Conservation (phyloP, 805 yeast genomes). For the Sugiyamaella chiloensis region DNA sequence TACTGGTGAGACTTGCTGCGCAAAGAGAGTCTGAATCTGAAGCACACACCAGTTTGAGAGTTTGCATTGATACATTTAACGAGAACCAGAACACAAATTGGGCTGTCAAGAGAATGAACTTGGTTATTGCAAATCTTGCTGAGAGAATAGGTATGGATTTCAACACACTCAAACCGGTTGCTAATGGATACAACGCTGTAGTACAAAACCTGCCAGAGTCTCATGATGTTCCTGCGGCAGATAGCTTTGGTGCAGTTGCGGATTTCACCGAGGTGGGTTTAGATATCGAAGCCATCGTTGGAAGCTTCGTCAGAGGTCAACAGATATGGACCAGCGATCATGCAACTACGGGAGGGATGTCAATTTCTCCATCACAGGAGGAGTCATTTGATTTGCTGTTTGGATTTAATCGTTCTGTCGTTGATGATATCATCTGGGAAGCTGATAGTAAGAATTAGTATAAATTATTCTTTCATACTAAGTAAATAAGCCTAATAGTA, state of each 20-base stretch:
- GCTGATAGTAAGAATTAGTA: background rate
- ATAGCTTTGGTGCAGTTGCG: no score
- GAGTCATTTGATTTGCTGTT: conserved; percentile 5
- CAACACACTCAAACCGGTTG: background rate
- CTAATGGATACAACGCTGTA: no score
- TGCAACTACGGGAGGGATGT: no score
- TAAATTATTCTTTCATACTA: no score
- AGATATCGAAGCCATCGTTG: conserved; percentile 8
- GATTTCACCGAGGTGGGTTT: background rate
- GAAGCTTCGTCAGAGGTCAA: conserved; percentile 9
- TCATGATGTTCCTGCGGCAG: no score
- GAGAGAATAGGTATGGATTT: conserved; percentile 8
- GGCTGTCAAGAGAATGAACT: conserved; percentile 9
- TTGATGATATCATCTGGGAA: conserved; percentile 3
- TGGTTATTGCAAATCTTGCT: conserved; percentile 5
- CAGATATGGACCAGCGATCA: background rate
- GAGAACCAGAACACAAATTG: conserved; percentile 9
- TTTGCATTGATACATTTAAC: conserved; percentile 8
- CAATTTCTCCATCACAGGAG: background rate
- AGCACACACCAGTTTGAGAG: conserved; percentile 3
- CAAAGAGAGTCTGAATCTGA: conserved; percentile 4
- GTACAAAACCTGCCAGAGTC: no score
- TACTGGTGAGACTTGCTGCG: conserved; percentile 7
- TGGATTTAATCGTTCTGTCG: conserved; percentile 7
- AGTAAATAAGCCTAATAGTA: no score